These are phyloP conservation scores for Beauveria asiatica DNA, from an alignment of 2,329 filamentous ascomycete species.

Conservation along the genomic window DNA sequence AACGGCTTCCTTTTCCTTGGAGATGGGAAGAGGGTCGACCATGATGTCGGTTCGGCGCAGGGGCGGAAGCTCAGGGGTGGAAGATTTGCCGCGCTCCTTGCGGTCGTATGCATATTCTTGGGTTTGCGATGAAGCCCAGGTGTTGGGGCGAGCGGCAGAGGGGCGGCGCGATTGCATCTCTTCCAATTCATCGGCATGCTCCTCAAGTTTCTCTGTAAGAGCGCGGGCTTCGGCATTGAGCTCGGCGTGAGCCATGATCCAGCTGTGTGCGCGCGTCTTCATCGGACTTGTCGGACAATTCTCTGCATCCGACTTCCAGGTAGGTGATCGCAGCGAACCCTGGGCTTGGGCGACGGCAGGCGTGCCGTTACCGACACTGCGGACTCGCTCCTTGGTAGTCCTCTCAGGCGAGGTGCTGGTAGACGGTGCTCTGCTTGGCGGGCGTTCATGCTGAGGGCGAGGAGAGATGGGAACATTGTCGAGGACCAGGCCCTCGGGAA, in stretches of 20 bases:
- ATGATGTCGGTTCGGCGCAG: conserved; percentile 68
- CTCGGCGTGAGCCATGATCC: conserved; percentile 61
- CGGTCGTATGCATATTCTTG: conserved; percentile 28
- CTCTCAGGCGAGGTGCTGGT: conserved; percentile 46
- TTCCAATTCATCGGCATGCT: conserved; percentile 58
- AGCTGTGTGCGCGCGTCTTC: conserved; percentile 59
- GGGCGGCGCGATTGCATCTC: conserved; percentile 26
- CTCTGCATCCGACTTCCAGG: conserved; percentile 41
- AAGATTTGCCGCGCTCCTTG: conserved; percentile 52
- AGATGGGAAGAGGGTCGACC: conserved; percentile 76
- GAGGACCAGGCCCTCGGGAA: conserved; percentile 69
- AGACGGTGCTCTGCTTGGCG: conserved; percentile 44
- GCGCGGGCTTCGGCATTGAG: conserved; percentile 65
- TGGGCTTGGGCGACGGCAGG: conserved; percentile 50
- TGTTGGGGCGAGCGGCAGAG: conserved; percentile 28
- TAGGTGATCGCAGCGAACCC: conserved; percentile 50
- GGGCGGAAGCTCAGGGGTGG: conserved; percentile 61
- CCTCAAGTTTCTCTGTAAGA: conserved; percentile 72
- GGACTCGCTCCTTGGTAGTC: conserved; percentile 39
- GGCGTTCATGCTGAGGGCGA: conserved; percentile 48
- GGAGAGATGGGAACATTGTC: conserved; percentile 80
- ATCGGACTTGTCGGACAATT: conserved; percentile 30
- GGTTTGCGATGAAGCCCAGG: conserved; percentile 29
- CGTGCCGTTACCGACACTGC: conserved; percentile 56
- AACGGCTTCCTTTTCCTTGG: conserved; percentile 79